Base-by-base conservation (phyloP, 2,329 filamentous ascomycete genomes). In the Trichothecium sympodiale region DNA sequence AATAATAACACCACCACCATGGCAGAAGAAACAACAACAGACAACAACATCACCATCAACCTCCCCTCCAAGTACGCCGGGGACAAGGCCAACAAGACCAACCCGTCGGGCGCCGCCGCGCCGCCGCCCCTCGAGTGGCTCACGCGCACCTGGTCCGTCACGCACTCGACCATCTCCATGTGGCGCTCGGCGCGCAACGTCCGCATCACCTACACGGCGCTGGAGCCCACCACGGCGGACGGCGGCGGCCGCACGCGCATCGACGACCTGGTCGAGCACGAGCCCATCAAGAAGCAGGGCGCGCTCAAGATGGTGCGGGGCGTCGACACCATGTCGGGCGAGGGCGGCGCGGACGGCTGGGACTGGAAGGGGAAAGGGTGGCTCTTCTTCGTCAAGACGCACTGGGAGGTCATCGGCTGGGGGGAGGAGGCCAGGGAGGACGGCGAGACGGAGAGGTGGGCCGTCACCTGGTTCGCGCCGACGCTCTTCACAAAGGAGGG, bases 401-500 rank as follows among this genome's bases (percentile, higher is more conserved):
- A 85, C 50, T 94, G 86, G 86, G 83, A 94, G 65, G 61, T 91
- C 2, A 57, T 93, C 14, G 84, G 80, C 3, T 88, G 75, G 67
- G 84, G 84, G 5, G 71, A 80, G 51, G 54, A 23, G 59, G 58
- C 1, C 8, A 23, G 13, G 16, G 53, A 57, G 13, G 62, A 54
- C 18, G 60, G 58, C 1, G 53, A 49, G 8, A 53, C 47, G 33
- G 71, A 76, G 55, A 67, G 69, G 46, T 94, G 83, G 83, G 76
- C 74, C 2, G 83, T 94, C 12, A 93, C 83, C 4, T 89, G 80
- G 68, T 94, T 94, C 56, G 78, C 80, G 43, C 79, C 83, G 50
- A 93, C 83, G 17, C 46, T 88, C 31, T 93, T 94, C 47, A 91
- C 85, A 6, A 80, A 81, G 43, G 83, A 85, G 38, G 86, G 86